Conservation (phyloP, 2,329 filamentous ascomycete species). For the Phaeomoniella chlamydospora region DNA sequence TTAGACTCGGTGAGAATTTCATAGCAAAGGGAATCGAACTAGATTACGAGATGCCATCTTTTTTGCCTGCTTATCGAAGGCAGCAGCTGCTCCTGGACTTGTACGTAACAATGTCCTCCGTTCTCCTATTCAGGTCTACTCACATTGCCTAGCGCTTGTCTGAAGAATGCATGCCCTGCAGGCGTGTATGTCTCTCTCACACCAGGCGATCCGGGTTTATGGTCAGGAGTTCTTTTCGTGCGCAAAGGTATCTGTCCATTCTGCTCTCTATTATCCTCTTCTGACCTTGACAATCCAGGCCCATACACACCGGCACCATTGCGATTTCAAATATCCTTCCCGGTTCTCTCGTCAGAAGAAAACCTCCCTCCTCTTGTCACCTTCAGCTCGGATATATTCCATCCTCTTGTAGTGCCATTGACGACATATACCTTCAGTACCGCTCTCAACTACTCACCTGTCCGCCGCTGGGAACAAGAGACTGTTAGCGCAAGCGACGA, state of each 20-base stretch:
- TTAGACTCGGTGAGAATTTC: too few relatives aligned
- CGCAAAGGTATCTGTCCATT: conserved; percentile 67
- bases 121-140: conserved; percentile 5
- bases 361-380: conserved; percentile 67
- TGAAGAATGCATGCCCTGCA: conserved; percentile 69
- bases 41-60: too few relatives aligned
- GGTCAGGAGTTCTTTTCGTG: conserved; percentile 86
- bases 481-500: conserved; percentile 74
- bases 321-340: conserved; percentile 81
- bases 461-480: conserved; percentile 48
- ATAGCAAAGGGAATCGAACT: too few relatives aligned
- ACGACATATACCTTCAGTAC: conserved; percentile 93
- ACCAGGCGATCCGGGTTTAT: conserved; percentile 65
- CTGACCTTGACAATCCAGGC: too few relatives aligned
- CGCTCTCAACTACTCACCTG: conserved; percentile 6
- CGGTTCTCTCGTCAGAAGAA: conserved; percentile 56
- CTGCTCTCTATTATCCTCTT: conserved; percentile 2
- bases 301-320: conserved; percentile 80
- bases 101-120: conserved; percentile 34
- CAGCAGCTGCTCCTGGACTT: conserved; percentile 73
- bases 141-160: conserved; percentile 45
- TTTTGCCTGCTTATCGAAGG: conserved; percentile 42
- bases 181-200: conserved; percentile 79
- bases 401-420: conserved; percentile 79
- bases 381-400: conserved; percentile 87